Conservation (phyloP, 2,329 filamentous ascomycete genomes). For the Hymenoscyphus repandus region DNA sequence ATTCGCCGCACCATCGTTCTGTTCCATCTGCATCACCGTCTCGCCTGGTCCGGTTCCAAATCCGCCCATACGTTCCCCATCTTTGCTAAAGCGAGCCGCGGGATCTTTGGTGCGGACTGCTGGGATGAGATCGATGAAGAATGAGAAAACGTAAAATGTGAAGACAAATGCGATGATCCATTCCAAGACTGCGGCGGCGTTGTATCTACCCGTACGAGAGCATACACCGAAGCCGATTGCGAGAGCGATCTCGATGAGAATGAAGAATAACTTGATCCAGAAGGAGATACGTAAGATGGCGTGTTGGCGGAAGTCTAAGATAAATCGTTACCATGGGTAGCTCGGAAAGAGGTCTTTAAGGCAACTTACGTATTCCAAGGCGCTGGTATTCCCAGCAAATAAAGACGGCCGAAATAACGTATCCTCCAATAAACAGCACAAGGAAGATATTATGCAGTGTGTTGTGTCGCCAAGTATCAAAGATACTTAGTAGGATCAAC, state of each 20-base stretch:
- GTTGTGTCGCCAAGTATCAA: slow-evolving; percentile 70
- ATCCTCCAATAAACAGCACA: slow-evolving; percentile 77
- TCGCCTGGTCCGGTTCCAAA: slow-evolving; percentile 11
- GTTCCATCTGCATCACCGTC: slow-evolving; percentile 26
- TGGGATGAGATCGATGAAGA: slow-evolving; percentile 81
- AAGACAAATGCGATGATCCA: slow-evolving; percentile 77
- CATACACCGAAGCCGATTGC: slow-evolving; percentile 66
- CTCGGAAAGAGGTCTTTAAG: not conserved
- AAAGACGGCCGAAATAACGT: slow-evolving; percentile 79
- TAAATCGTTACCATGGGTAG: not conserved
- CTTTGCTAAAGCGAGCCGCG: slow-evolving; percentile 7
- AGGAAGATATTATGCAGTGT: slow-evolving; percentile 71
- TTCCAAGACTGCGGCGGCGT: slow-evolving; percentile 74
- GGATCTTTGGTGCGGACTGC: slow-evolving; percentile 37
- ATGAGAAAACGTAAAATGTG: slow-evolving; percentile 81
- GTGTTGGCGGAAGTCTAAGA: slow-evolving; percentile 64
- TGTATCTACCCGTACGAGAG: slow-evolving; percentile 44
- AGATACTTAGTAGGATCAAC: slow-evolving; percentile 77
- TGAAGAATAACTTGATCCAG: slow-evolving; percentile 81
- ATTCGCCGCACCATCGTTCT: slow-evolving; percentile 17
- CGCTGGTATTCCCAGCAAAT: slow-evolving; percentile 88
- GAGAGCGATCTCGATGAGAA: slow-evolving; percentile 71
- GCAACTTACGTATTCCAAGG: slow-evolving; percentile 61
- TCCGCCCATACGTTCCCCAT: not conserved
- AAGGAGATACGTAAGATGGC: slow-evolving; percentile 72